Percentiles rank a stretch among this genome's conserved stretches.
Evolutionary conservation across 805 yeast species (phyloP).

Genomic region (Kuraishia molischiana): DNA sequence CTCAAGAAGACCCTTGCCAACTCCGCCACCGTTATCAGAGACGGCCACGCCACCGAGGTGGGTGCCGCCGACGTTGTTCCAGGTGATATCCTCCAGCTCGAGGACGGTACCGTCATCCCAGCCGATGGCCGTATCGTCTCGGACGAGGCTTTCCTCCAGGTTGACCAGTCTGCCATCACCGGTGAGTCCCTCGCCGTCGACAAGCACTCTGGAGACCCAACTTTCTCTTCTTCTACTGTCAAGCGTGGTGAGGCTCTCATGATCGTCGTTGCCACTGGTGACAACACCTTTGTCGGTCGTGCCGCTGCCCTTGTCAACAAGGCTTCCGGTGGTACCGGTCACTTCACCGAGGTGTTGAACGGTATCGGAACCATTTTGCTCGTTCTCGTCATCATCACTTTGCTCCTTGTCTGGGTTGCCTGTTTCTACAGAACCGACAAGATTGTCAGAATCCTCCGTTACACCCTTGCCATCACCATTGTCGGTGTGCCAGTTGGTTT

Average conservation of each 20-base stretch:
- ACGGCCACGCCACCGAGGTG: slow-evolving; percentile 67
- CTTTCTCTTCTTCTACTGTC: slow-evolving; percentile 89
- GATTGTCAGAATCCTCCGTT: slow-evolving; percentile 83
- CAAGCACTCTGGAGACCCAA: slow-evolving; percentile 78
- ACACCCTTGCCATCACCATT: slow-evolving; percentile 91
- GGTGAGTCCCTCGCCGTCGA: slow-evolving; percentile 97
- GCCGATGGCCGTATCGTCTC: slow-evolving; percentile 88
- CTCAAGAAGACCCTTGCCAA: slow-evolving; percentile 91
- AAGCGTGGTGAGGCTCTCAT: slow-evolving; percentile 93
- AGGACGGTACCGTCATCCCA: slow-evolving; percentile 89
- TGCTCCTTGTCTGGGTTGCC: slow-evolving; percentile 86
- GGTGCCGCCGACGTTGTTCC: slow-evolving; percentile 85
- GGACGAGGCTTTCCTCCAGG: slow-evolving; percentile 79
- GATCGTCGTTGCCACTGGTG: slow-evolving; percentile 94
- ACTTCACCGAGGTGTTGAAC: slow-evolving; percentile 94
- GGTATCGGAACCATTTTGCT: slow-evolving; percentile 92
- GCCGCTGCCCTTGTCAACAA: slow-evolving; percentile 95
- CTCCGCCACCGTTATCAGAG: slow-evolving; percentile 78
- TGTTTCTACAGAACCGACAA: slow-evolving; percentile 86
- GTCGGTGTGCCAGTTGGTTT: slow-evolving; percentile 98
- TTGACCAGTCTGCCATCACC: slow-evolving; percentile 94
- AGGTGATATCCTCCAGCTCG: slow-evolving; percentile 88
- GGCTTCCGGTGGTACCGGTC: slow-evolving; percentile 91
- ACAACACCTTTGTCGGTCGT: slow-evolving; percentile 91
- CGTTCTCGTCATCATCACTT: slow-evolving; percentile 80